Evolutionary conservation across 805 yeast species (phyloP), one percentile per base, ranked within the genome.

Genomic region (Pichia deserticola): DNA sequence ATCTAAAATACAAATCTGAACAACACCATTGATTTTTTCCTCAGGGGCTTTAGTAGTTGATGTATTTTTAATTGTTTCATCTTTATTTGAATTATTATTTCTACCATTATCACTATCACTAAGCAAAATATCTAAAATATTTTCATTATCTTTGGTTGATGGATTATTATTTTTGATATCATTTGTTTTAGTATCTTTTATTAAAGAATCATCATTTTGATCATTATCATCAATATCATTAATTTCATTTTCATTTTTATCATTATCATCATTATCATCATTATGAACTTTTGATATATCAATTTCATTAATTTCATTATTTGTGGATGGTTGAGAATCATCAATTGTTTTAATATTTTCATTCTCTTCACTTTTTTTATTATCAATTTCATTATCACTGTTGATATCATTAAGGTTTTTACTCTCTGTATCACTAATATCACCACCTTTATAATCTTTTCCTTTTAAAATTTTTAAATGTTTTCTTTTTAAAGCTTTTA

Each of bases 1-100:
- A 63, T 92, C 98, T 56, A 90, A 75, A 4, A 88, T 76, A 53
- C 74, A 74, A 44, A 84, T 71, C 58, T 76, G 70, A 29, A 73
- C 66, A 60, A 68, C 36, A 48, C 56, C 40, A 41, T 48, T 43
- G 13, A 54, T 54, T 43, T 49, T 45, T 15, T 37, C 40, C 20
- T 42, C 45, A 10, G 40, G 20, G 3, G 44, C 20, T 20, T 20
- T 20, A 20, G 20, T 32, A 11, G 34, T 32, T 9, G 34, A 32
- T 32, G 34, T 11, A 11, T 32, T 32, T 32, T 9, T 32, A 3
- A 32, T 32, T 9, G 11, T 32, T 11, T 11, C 34, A 32, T 32
- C 34, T 9, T 32, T 32, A 32, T 9, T 32, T 11, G 11, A 9
- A 3, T 8, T 32, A 32, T 20, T 20, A 20, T 20, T 20, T 20